Percentiles rank a stretch among this genome's conserved stretches.
phyloP scores from a whole-genome alignment of 768 basidiomycete genomes.

The Lactarius vividus region DNA sequence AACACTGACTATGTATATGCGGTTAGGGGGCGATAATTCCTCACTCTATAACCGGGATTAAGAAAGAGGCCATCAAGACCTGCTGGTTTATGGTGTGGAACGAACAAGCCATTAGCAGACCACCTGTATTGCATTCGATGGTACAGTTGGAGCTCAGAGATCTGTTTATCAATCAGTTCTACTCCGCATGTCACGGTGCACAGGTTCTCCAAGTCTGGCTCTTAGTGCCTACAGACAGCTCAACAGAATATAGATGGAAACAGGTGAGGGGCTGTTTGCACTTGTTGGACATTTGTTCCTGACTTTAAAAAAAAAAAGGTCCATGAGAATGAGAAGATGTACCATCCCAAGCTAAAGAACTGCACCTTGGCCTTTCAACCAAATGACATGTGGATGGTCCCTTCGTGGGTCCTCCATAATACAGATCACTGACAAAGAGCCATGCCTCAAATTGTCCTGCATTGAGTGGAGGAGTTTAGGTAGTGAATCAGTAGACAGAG shows the following conservation, averaged over 20 bases:
- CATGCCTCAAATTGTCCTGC: not conserved
- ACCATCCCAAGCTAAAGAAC: not conserved
- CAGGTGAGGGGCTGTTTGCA: not conserved
- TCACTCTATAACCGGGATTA: not conserved
- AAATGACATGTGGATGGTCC: not conserved
- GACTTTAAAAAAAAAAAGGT: not conserved
- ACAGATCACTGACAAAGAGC: not conserved
- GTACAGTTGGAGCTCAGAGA: not conserved
- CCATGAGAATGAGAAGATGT: not conserved
- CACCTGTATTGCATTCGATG: not conserved
- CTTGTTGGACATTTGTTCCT: not conserved
- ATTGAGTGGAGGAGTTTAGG: too few species aligned
- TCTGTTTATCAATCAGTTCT: not conserved
- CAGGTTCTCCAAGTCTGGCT: constrained; percentile 6
- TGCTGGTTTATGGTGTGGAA: not conserved
- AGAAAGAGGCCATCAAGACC: not conserved
- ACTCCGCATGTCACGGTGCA: not conserved
- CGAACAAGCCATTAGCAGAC: not conserved
- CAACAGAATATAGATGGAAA: not conserved
- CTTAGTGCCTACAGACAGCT: not conserved
- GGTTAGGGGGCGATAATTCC: not conserved
- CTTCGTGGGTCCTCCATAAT: not conserved
- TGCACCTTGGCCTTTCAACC: not conserved
- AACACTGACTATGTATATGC: not conserved
- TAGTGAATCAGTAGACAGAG: too few species aligned